Percentiles rank a stretch among this genome's conserved stretches.
Conservation (phyloP, 805 yeast genomes). For the Priceomyces carsonii region DNA sequence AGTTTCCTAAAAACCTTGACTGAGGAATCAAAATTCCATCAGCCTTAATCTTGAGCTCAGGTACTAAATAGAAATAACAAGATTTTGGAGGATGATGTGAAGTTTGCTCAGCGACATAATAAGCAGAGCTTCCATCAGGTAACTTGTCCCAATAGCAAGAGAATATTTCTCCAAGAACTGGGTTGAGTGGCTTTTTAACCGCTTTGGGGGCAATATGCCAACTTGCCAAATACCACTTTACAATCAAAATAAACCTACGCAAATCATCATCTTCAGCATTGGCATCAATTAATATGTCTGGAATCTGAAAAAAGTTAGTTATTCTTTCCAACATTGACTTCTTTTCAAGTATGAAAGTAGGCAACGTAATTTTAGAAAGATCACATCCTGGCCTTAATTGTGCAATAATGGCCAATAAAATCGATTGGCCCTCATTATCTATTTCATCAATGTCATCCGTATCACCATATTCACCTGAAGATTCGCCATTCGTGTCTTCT, state of each 20-base stretch:
- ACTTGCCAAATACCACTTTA: slow-evolving; percentile 88
- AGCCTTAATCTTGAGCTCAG: slow-evolving; percentile 75
- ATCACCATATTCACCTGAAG: slow-evolving; percentile 11
- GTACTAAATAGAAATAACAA: slow-evolving; percentile 85
- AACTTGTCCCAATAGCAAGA: slow-evolving; percentile 91
- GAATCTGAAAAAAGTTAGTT: slow-evolving; percentile 83
- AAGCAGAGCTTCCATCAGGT: slow-evolving; percentile 65
- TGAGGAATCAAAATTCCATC: slow-evolving; percentile 90
- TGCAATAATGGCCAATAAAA: slow-evolving; percentile 81
- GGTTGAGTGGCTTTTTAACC: slow-evolving; percentile 95
- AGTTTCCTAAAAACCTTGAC: slow-evolving; percentile 88
- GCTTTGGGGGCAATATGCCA: slow-evolving; percentile 99
- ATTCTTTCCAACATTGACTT: slow-evolving; percentile 96
- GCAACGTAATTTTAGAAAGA: slow-evolving; percentile 85
- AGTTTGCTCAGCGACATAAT: slow-evolving; percentile 89
- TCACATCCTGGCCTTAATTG: slow-evolving; percentile 94
- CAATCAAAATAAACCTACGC: slow-evolving; percentile 70
- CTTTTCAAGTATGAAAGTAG: slow-evolving; percentile 92
- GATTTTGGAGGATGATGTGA: slow-evolving; percentile 99
- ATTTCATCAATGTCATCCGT: slow-evolving; percentile 87
- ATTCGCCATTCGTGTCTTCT: neutral
- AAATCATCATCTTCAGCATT: slow-evolving; percentile 57
- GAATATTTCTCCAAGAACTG: slow-evolving; percentile 89
- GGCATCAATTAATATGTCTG: slow-evolving; percentile 72
- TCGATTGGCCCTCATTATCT: slow-evolving; percentile 86